A percentile compares a stretch with the other conserved stretches of the same genome.
phyloP scores from a whole-genome alignment of 148 eudicot species.

The Amaranthus hypochondriacus region DNA sequence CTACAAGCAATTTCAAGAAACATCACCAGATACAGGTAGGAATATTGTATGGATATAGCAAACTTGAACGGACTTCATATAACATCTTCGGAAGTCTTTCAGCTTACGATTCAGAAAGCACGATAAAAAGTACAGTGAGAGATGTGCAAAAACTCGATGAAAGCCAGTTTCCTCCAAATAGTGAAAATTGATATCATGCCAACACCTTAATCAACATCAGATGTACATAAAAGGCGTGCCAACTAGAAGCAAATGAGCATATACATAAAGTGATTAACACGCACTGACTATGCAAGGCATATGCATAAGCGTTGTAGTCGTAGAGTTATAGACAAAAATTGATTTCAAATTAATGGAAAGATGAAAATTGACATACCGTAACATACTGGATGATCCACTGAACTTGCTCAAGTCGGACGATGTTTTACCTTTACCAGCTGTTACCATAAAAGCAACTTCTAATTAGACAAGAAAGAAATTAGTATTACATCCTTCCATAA shows the following conservation, averaged over 20 bases:
- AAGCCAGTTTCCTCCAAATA: neutral
- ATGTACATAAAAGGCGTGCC: neutral
- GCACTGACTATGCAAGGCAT: neutral
- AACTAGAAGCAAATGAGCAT: neutral
- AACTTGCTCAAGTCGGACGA: neutral
- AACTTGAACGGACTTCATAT: neutral
- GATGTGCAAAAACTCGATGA: neutral
- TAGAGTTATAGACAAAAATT: neutral
- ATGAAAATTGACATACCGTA: constrained; percentile 21
- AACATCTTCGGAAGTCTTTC: neutral
- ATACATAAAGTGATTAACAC: neutral
- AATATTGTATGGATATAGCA: neutral
- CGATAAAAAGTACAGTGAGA: neutral
- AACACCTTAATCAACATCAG: neutral
- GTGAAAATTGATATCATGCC: too few relatives aligned
- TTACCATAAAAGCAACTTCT: neutral
- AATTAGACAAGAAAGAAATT: neutral
- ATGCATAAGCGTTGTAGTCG: too few relatives aligned
- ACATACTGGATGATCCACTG: neutral
- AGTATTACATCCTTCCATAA: neutral
- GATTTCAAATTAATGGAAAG: neutral
- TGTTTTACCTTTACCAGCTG: neutral
- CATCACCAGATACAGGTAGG: neutral
- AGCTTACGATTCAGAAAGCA: neutral
- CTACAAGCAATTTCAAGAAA: neutral